A percentile compares a stretch with the other conserved stretches of the same genome.
phyloP scores from a whole-genome alignment of 768 basidiomycete species.

The Boletus sp. region DNA sequence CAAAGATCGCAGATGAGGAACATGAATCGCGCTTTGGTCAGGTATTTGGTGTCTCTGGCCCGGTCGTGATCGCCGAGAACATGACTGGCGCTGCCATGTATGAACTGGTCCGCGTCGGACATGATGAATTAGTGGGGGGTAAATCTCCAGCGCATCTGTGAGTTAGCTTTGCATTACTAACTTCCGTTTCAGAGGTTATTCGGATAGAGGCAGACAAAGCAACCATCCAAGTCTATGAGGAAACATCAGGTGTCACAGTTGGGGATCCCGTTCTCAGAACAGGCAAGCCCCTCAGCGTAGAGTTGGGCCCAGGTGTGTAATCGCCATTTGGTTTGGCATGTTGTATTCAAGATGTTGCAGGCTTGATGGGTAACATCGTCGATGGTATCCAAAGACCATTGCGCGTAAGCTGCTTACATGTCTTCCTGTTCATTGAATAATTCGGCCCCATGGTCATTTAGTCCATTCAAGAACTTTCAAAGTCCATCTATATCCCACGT shows the following conservation, averaged over 20 bases:
- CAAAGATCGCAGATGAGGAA: conserved; percentile 89
- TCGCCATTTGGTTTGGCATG: neutral
- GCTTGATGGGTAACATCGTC: conserved; percentile 98
- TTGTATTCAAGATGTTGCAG: conserved; percentile 38
- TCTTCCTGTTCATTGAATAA: conserved; percentile 1
- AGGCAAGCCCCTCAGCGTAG: conserved; percentile 96
- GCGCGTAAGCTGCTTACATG: conserved; percentile 49
- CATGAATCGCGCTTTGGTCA: conserved; percentile 82
- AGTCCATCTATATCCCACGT: conserved; percentile 99
- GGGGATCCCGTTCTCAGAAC: conserved; percentile 97
- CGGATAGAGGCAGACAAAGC: conserved; percentile 97
- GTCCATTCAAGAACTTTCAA: conserved; percentile 94
- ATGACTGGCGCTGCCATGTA: conserved; percentile 97
- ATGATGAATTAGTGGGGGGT: conserved; percentile 98
- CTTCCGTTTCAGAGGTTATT: conserved; percentile 80
- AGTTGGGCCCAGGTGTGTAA: conserved; percentile 87
- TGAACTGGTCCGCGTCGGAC: conserved; percentile 96
- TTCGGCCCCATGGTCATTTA: conserved; percentile 22
- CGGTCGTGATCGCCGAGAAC: conserved; percentile 94
- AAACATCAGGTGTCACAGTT: conserved; percentile 98
- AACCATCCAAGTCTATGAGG: conserved; percentile 99
- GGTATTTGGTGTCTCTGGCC: conserved; percentile 95
- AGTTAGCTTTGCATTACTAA: conserved; percentile 9
- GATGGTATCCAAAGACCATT: conserved; percentile 95
- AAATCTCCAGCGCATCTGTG: conserved; percentile 18